These are phyloP conservation scores for Lachnellula willkommii DNA, from an alignment of 2,329 filamentous ascomycete species.

Conservation along the genomic window DNA sequence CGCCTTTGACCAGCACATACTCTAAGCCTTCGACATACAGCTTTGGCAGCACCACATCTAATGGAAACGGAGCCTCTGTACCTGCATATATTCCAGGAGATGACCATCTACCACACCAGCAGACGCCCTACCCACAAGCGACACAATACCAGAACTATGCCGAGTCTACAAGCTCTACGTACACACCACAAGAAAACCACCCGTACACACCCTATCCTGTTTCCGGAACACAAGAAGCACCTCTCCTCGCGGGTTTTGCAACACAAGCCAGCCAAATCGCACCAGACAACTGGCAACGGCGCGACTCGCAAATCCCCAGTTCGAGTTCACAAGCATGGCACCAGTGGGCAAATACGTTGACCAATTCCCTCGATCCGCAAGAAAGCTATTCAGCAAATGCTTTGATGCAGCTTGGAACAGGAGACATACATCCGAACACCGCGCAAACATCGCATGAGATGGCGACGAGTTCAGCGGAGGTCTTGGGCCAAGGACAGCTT, in stretches of 20 bases:
- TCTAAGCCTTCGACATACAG: slow-evolving; percentile 4
- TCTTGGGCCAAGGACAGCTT: slow-evolving; percentile 1
- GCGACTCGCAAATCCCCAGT: slow-evolving; percentile 10
- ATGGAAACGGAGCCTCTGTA: slow-evolving; percentile 7
- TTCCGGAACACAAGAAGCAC: slow-evolving; percentile 20
- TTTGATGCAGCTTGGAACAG: slow-evolving; percentile 29
- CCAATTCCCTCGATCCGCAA: slow-evolving; percentile 27
- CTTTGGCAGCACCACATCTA: slow-evolving; percentile 10
- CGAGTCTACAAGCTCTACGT: slow-evolving; percentile 18
- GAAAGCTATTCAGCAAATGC: slow-evolving; percentile 30
- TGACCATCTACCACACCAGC: slow-evolving; percentile 21
- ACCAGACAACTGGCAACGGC: slow-evolving; percentile 19
- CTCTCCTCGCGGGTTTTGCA: slow-evolving; percentile 25
- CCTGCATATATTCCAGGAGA: slow-evolving; percentile 17
- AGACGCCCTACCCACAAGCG: slow-evolving; percentile 28
- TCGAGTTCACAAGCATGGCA: slow-evolving; percentile 29
- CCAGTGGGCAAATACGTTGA: slow-evolving; percentile 28
- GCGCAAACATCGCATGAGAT: background rate
- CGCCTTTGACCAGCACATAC: slow-evolving; percentile 4
- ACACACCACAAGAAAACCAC: slow-evolving; percentile 21
- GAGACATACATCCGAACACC: background rate
- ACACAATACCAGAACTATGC: slow-evolving; percentile 29
- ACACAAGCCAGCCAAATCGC: slow-evolving; percentile 32
- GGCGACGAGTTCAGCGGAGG: slow-evolving; percentile 1
- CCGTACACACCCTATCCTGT: slow-evolving; percentile 16